Evolutionary conservation across 2,329 filamentous ascomycete species (phyloP).

Genomic region (Leptographium radiaticola): DNA sequence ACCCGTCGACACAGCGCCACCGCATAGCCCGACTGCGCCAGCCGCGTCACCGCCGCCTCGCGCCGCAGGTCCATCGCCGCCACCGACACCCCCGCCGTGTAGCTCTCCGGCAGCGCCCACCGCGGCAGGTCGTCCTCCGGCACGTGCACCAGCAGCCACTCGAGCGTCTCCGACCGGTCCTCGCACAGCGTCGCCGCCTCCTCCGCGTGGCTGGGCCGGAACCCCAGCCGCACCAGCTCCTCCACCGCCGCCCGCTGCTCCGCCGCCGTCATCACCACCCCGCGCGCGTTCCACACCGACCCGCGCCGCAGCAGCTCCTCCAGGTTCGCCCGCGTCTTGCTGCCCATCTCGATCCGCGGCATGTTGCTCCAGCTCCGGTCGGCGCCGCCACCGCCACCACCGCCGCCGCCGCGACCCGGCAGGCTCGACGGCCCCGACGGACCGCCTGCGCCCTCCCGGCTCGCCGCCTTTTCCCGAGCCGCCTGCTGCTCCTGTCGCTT

Average conservation of each 20-base stretch:
- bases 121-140: conserved; percentile 91
- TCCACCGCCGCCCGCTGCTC: conserved; percentile 51
- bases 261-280: conserved; percentile 45
- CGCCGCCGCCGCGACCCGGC: conserved; percentile 12
- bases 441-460: conserved; percentile 26
- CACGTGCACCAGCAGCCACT: conserved; percentile 94
- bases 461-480: conserved; percentile 53
- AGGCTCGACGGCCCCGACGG: conserved; percentile 13
- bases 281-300: conserved; percentile 78
- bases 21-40: conserved; percentile 75
- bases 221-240: conserved; percentile 67
- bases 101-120: conserved; percentile 86
- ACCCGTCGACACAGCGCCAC: conserved; percentile 69
- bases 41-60: conserved; percentile 70
- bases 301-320: conserved; percentile 68
- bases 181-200: conserved; percentile 83
- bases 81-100: conserved; percentile 79
- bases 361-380: conserved; percentile 4
- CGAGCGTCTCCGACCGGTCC: conserved; percentile 80
- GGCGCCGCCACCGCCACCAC: conserved; percentile 1
- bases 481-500: conserved; percentile 60
- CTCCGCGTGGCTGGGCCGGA: conserved; percentile 77
- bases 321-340: conserved; percentile 62
- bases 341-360: conserved; percentile 67
- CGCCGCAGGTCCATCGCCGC: conserved; percentile 68